These are phyloP conservation scores for Amanita subjunquillea DNA, from an alignment of 768 basidiomycete genomes.

Conservation along the genomic window DNA sequence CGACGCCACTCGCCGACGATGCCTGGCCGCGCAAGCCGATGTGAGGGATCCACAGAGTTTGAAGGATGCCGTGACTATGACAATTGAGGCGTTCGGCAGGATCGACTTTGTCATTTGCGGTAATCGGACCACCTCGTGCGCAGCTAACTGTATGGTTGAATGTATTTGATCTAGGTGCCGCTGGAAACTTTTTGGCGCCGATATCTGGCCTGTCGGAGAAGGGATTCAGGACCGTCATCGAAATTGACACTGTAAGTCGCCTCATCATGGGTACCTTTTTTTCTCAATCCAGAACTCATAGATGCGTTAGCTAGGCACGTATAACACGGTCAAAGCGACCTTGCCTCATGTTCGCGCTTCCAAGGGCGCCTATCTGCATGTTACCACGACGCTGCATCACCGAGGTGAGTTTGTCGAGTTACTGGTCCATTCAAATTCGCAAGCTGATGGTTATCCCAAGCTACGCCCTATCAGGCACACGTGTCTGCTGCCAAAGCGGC, in stretches of 20 bases:
- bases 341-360: conserved; percentile 59
- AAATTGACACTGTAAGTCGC: conserved; percentile 75
- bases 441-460: conserved; percentile 25
- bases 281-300: not conserved
- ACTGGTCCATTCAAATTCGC: not conserved
- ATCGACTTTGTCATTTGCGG: conserved; percentile 97
- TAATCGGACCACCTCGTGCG: conserved; percentile 20
- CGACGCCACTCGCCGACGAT: conserved; percentile 54
- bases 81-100: conserved; percentile 67
- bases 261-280: not conserved
- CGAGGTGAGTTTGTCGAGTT: conserved; percentile 32
- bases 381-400: conserved; percentile 86
- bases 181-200: conserved; percentile 92
- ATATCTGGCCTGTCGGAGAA: conserved; percentile 79
- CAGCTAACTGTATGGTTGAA: not conserved
- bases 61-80: conserved; percentile 62
- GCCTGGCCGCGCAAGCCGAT: conserved; percentile 70
- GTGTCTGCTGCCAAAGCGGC: conserved; percentile 94
- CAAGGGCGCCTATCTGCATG: conserved; percentile 79
- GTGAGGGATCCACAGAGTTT: conserved; percentile 72
- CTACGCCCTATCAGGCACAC: conserved; percentile 80
- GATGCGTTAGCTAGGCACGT: conserved; percentile 67
- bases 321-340: conserved; percentile 91
- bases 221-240: conserved; percentile 86
- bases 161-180: conserved; percentile 51